Base-by-base conservation (phyloP, 2,329 filamentous ascomycete genomes). In the Colletotrichum higginsianum region DNA sequence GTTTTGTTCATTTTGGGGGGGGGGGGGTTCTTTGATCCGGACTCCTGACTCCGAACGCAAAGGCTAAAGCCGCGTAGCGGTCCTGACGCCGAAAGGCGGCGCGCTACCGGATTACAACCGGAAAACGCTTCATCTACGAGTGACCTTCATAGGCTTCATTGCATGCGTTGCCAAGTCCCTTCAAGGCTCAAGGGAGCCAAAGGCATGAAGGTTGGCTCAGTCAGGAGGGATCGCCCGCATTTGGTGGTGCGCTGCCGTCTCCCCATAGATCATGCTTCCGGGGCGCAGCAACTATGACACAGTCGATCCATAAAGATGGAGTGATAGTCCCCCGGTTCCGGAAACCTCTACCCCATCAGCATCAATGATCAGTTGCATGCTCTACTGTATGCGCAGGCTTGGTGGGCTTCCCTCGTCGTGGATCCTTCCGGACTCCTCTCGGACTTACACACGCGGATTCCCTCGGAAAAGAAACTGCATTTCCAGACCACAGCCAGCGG, bases 341-440 rank as follows among this genome's bases (percentile, higher is more conserved):
- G 30, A 38, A n/a, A 26, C 35, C 3, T 18, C 8, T 50, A n/a
- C 13, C 21, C n/a, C n/a, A 11, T 44, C 18, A 7, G 44, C 26
- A 4, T 18, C 9, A 11, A 8, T 35, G 2, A 8, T 26, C 35
- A 7, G 38, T 3, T 42, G 15, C n/a, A 15, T 30, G 16, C 49
- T 42, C 23, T 26, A 3, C 18, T 18, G 4, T 38, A 13, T 3
- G 9, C 18, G n/a, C 40, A 18, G 26, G 23, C 8, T 30, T 7
- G 38, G 38, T 52, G 44, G 26, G 38, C 16, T 46, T 12, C 26
- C n/a, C 9, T 56, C 50, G 38, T 15, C 38, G 40, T 35, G 18
- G 53, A 46, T 15, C 52, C 21, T 23, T 71, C 69, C 69, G 69
- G 58, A 57, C 8, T n/a, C 11, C n/a, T 5, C 46, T 53, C 69